Conservation (phyloP, 2,329 filamentous ascomycete genomes). For the Verticillium isaacii region DNA sequence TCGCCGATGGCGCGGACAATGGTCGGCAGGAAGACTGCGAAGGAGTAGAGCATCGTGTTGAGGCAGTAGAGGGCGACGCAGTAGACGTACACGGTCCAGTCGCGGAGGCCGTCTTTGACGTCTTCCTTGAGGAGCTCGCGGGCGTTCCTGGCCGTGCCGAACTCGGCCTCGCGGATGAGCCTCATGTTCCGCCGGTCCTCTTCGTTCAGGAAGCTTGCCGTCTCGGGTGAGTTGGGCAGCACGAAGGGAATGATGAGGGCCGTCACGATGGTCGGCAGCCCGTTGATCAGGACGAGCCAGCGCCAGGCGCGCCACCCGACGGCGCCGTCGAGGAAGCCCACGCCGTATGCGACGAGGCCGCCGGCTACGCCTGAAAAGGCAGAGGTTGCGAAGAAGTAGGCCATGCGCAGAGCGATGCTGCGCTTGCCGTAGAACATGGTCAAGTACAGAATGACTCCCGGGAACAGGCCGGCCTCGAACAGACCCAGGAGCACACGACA, state of each 20-base stretch:
- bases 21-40: slow-evolving; percentile 59
- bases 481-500: slow-evolving; percentile 53
- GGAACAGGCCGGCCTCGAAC: slow-evolving; percentile 57
- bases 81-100: slow-evolving; percentile 64
- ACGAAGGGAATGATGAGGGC: slow-evolving; percentile 51
- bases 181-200: slow-evolving; percentile 46
- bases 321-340: slow-evolving; percentile 58
- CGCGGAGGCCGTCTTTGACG: slow-evolving; percentile 50
- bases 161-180: slow-evolving; percentile 41
- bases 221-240: slow-evolving; percentile 54
- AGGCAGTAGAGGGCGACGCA: slow-evolving; percentile 55
- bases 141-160: slow-evolving; percentile 18
- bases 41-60: slow-evolving; percentile 64
- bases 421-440: slow-evolving; percentile 60
- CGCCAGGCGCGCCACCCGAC: slow-evolving; percentile 56
- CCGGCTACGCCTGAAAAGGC: slow-evolving; percentile 60
- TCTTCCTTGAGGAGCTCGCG: slow-evolving; percentile 39
- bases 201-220: slow-evolving; percentile 41
- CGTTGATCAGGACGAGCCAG: slow-evolving; percentile 59
- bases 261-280: slow-evolving; percentile 49
- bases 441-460: slow-evolving; percentile 53
- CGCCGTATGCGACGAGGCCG: slow-evolving; percentile 59
- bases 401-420: slow-evolving; percentile 57
- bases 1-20: slow-evolving; percentile 59
- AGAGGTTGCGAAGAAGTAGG: slow-evolving; percentile 56